A percentile compares a stretch with the other conserved stretches of the same genome.
phyloP scores from a whole-genome alignment of 2,329 filamentous ascomycete genomes.

The Fusarium hainanense region DNA sequence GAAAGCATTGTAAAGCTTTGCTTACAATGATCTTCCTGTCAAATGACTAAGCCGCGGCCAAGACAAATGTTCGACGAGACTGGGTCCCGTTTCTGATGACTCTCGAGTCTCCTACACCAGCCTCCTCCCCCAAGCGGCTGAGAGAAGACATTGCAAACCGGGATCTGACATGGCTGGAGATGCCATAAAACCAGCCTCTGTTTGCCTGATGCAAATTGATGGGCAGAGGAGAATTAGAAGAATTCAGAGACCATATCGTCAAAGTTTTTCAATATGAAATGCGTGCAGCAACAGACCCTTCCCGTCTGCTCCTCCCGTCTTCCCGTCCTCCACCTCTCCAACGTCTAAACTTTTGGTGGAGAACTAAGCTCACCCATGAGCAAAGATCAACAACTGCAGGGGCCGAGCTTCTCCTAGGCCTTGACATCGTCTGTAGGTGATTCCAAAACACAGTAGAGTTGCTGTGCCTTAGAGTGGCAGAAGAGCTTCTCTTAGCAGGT shows the following conservation, averaged over 20 bases:
- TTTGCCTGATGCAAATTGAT: neutral
- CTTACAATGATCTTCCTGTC: constrained; percentile 4
- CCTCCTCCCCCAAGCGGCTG: constrained; percentile 9
- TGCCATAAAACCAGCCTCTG: neutral
- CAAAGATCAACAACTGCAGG: constrained; percentile 33
- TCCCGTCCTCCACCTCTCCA: constrained; percentile 15
- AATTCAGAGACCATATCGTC: neutral
- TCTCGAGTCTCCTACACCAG: constrained; percentile 14
- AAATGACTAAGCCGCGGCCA: neutral
- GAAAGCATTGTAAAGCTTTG: neutral
- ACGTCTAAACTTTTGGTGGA: constrained; percentile 32
- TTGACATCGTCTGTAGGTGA: neutral
- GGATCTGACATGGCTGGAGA: neutral
- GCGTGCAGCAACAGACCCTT: neutral
- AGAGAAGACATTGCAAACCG: neutral
- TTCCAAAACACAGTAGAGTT: neutral
- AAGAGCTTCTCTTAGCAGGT: constrained; percentile 8
- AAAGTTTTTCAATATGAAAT: neutral
- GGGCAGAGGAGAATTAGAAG: neutral
- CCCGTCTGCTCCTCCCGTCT: neutral
- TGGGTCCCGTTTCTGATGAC: neutral
- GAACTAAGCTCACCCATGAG: constrained; percentile 21
- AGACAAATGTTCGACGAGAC: neutral
- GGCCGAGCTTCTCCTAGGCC: constrained; percentile 15
- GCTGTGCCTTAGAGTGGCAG: constrained; percentile 14